These are phyloP conservation scores for Lentinula guzmanii DNA, from an alignment of 768 basidiomycete genomes.

Conservation along the genomic window DNA sequence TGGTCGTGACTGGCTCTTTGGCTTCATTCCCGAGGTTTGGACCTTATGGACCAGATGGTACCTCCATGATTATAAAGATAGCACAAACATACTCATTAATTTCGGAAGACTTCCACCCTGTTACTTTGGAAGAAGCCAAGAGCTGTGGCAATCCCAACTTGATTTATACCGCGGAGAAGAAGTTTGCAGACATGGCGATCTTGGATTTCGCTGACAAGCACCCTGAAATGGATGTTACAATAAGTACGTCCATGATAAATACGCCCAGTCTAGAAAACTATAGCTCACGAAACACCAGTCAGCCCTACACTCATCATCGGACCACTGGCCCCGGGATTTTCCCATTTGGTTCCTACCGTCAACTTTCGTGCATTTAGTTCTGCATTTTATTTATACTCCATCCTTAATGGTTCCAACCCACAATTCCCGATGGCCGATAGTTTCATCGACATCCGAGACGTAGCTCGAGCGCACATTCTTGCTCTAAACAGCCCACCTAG, in stretches of 20 bases:
- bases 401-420: slow-evolving; percentile 10
- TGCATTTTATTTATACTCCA: slow-evolving; percentile 10
- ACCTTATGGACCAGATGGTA: neutral
- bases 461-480: slow-evolving; percentile 13
- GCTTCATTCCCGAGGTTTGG: neutral
- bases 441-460: slow-evolving; percentile 13
- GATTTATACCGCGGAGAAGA: slow-evolving; percentile 2
- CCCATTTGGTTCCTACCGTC: slow-evolving; percentile 11
- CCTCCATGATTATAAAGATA: neutral
- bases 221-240: slow-evolving; percentile 1
- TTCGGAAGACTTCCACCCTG: neutral
- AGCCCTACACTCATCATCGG: slow-evolving; percentile 19
- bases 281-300: slow-evolving; percentile 9
- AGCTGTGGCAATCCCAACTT: neutral
- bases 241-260: slow-evolving; percentile 9
- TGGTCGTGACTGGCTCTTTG: slow-evolving; percentile 4
- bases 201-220: neutral
- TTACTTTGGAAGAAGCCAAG: neutral
- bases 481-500: slow-evolving; percentile 8
- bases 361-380: slow-evolving; percentile 11
- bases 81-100: neutral
- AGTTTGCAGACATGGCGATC: neutral
- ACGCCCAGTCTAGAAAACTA: slow-evolving; percentile 11
- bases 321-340: slow-evolving; percentile 18
- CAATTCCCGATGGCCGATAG: slow-evolving; percentile 7